Percentiles rank a stretch among this genome's conserved stretches.
phyloP scores from a whole-genome alignment of 768 basidiomycete genomes.

The Tricholoma hemisulphureum region DNA sequence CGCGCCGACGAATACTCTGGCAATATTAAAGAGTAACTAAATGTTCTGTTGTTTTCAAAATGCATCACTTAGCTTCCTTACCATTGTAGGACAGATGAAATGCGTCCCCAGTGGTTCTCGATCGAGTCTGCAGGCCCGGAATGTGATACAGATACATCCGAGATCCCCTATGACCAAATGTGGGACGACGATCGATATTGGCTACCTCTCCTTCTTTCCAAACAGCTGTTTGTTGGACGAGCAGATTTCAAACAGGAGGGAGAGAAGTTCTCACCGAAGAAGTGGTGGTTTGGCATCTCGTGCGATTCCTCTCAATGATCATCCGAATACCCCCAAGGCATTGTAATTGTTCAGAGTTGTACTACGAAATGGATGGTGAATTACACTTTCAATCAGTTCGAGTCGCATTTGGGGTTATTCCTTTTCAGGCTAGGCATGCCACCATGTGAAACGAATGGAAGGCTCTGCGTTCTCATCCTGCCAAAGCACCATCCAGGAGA shows the following conservation, averaged over 20 bases:
- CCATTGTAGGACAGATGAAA: constrained; percentile 74
- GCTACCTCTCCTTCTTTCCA: constrained; percentile 59
- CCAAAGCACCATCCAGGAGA: constrained; percentile 44
- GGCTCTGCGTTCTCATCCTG: constrained; percentile 3
- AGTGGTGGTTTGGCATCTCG: constrained; percentile 46
- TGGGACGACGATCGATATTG: constrained; percentile 66
- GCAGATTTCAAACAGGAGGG: constrained; percentile 41
- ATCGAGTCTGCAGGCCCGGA: constrained; percentile 16
- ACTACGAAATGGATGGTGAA: background rate
- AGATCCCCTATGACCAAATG: constrained; percentile 62
- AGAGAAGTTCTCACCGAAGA: constrained; percentile 30
- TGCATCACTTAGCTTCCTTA: background rate
- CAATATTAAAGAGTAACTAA: constrained; percentile 57
- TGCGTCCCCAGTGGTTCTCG: constrained; percentile 81
- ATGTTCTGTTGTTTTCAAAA: background rate
- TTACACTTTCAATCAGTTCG: background rate
- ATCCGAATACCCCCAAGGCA: background rate
- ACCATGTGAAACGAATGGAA: background rate
- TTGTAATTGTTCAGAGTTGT: background rate
- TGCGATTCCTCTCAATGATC: constrained; percentile 1
- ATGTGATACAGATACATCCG: constrained; percentile 17
- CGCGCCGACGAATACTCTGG: constrained; percentile 62
- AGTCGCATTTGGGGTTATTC: background rate
- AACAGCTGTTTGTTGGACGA: constrained; percentile 41
- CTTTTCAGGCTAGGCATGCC: background rate